Percentiles rank a stretch among this genome's conserved stretches.
These are phyloP conservation scores for Naganishia friedmannii DNA, from an alignment of 768 basidiomycete species.

Conservation along the genomic window DNA sequence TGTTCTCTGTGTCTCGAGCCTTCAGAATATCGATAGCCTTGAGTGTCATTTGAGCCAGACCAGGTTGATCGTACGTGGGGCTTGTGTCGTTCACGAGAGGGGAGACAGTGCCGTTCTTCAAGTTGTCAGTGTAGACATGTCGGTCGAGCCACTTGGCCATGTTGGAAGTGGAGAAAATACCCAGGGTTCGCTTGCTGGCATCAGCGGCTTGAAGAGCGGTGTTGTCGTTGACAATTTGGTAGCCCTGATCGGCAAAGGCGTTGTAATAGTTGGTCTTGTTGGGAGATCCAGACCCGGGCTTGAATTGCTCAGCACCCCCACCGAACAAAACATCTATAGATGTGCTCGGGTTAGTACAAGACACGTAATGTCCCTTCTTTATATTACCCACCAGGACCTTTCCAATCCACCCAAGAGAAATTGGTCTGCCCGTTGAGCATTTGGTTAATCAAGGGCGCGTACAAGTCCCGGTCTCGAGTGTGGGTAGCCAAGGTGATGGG, in stretches of 20 bases:
- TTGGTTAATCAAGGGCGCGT: conserved; percentile 49
- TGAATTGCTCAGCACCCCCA: conserved; percentile 52
- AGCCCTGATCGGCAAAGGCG: conserved; percentile 40
- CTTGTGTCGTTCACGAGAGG: conserved; percentile 19
- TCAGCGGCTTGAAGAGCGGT: conserved; percentile 45
- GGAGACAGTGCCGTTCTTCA: conserved; percentile 27
- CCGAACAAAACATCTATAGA: conserved; percentile 43
- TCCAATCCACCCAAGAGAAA: conserved; percentile 51
- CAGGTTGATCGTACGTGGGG: conserved; percentile 46
- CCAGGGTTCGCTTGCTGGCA: conserved; percentile 48
- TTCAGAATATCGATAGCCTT: conserved; percentile 53
- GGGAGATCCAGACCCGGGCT: conserved; percentile 37
- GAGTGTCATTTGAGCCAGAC: conserved; percentile 54
- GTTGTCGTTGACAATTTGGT: conserved; percentile 49
- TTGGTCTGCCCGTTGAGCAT: conserved; percentile 50
- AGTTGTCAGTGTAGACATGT: conserved; percentile 45
- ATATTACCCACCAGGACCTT: conserved; percentile 38
- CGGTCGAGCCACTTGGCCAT: conserved; percentile 54
- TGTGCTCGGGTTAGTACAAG: neutral
- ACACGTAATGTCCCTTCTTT: neutral
- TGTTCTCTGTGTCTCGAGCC: conserved; percentile 46
- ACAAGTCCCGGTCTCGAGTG: conserved; percentile 47
- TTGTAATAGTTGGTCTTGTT: conserved; percentile 42
- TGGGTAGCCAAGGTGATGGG: conserved; percentile 50
- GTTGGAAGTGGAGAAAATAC: conserved; percentile 50